Base-by-base conservation (phyloP, 352 stramenopile genomes). In the Globisporangium irregulare region DNA sequence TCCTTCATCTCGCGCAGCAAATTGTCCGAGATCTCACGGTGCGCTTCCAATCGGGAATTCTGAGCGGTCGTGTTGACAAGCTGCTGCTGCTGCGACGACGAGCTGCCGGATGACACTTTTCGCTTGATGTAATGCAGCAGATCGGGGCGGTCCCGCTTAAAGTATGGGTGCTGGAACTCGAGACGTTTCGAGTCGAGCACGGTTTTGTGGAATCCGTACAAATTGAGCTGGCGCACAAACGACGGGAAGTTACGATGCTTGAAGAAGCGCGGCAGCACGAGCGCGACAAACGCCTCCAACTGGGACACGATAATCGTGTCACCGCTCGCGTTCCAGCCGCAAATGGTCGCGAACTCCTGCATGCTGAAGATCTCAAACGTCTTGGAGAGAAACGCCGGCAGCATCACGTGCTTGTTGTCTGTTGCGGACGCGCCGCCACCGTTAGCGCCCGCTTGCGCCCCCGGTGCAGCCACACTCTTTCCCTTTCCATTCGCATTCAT, bases 301-400 rank as follows among this genome's bases (percentile, higher is more conserved):
- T 96, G 83, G 65, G 82, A 87, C 69, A 98, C 95, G 41, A 98
- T 95, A 70, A 98, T 97, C 54, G 90, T 97, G 70, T 97, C 89
- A 25, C 94, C 94, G 51, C 82, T 92, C 22, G 77, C 72, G 57
- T 97, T 97, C 93, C 93, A 98, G 50, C 90, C 86, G 70, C 94
- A 98, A 25, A 97, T 78, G 56, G 87, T 79, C 36, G 77, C 64
- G 70, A 95, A 97, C 66, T 90, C 80, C 53, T 74, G 69, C 74
- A 92, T 92, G 59, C 90, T 92, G 68, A 98, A 97, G 67, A 98
- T 98, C 73, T 98, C 89, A 73, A 89, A 98, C 22, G 92, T 97
- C 80, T 98, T 98, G 65, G 80, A 95, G 62, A 98, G 67, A 67
- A 98, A 98, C 24, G 86, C 89, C 62, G 91, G 91, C 61, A 94